Evolutionary conservation across 495 filamentous ascomycete species (phyloP).

Genomic region (Echria macrotheca): DNA sequence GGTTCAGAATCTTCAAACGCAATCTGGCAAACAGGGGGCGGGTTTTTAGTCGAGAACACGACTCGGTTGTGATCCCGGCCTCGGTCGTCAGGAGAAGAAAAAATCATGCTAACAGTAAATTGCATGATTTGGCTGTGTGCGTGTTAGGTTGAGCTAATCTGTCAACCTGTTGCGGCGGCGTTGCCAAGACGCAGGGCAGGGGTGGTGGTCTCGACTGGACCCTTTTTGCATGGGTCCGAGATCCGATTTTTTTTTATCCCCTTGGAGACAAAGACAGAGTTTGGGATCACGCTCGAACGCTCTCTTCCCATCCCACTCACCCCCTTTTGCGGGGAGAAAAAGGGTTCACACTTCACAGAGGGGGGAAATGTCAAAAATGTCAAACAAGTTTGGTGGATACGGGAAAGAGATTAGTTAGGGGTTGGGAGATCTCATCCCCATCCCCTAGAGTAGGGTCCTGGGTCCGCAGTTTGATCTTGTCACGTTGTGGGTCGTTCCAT

Average conservation of each 20-base stretch:
- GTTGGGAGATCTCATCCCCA: no score
- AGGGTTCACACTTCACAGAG: not conserved
- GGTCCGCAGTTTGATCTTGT: no score
- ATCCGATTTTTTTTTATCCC: no score
- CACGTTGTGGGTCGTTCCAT: no score
- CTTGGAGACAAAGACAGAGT: no score
- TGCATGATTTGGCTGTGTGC: not conserved
- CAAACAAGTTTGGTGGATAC: not conserved
- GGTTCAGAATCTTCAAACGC: not conserved
- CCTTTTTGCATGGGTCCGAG: constrained; percentile 5
- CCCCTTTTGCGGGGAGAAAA: constrained; percentile 2
- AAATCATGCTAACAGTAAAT: not conserved
- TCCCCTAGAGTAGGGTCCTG: no score
- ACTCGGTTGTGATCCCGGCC: constrained; percentile 3
- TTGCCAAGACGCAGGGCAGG: no score
- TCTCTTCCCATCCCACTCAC: no score
- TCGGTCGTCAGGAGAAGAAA: no score
- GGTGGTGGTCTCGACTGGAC: not conserved
- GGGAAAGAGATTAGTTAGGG: not conserved
- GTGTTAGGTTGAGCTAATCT: no score
- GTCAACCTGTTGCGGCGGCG: not conserved
- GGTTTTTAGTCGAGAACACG: not conserved
- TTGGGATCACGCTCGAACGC: no score
- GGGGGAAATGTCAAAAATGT: not conserved
- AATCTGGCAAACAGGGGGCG: not conserved